These are phyloP conservation scores for Boletellus ananas DNA, from an alignment of 768 basidiomycete genomes.

Conservation along the genomic window DNA sequence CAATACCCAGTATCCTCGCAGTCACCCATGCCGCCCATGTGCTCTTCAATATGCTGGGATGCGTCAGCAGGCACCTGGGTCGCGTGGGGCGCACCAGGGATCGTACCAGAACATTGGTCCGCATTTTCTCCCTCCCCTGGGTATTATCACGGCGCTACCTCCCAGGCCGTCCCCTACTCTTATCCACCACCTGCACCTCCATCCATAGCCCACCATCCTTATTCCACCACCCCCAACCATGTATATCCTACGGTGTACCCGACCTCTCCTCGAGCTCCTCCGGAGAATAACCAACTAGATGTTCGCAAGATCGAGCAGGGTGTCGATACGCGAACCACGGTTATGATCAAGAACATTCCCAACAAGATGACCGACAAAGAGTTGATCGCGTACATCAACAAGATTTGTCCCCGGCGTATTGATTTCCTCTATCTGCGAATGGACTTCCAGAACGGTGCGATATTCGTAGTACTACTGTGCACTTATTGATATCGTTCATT, in stretches of 20 bases:
- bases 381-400: conserved; percentile 59
- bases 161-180: conserved; percentile 25
- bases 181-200: conserved; percentile 28
- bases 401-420: conserved; percentile 70
- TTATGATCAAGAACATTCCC: conserved; percentile 91
- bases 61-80: conserved; percentile 28
- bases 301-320: conserved; percentile 72
- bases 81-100: conserved; percentile 26
- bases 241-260: conserved; percentile 22
- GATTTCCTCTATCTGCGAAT: conserved; percentile 88
- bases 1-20: conserved; percentile 30
- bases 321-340: conserved; percentile 74
- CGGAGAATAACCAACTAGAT: conserved; percentile 59
- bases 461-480: background rate
- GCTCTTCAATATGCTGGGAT: conserved; percentile 30
- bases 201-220: conserved; percentile 18
- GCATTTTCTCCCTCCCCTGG: conserved; percentile 23
- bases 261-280: conserved; percentile 25
- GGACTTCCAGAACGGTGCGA: conserved; percentile 77
- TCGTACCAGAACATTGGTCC: conserved; percentile 29
- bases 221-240: conserved; percentile 15
- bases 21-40: conserved; percentile 26
- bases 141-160: conserved; percentile 25
- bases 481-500: conserved; percentile 4
- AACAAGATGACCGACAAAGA: conserved; percentile 87